These are phyloP conservation scores for Noccaea bulbosa DNA, from an alignment of 345 rosid species.

Conservation along the genomic window DNA sequence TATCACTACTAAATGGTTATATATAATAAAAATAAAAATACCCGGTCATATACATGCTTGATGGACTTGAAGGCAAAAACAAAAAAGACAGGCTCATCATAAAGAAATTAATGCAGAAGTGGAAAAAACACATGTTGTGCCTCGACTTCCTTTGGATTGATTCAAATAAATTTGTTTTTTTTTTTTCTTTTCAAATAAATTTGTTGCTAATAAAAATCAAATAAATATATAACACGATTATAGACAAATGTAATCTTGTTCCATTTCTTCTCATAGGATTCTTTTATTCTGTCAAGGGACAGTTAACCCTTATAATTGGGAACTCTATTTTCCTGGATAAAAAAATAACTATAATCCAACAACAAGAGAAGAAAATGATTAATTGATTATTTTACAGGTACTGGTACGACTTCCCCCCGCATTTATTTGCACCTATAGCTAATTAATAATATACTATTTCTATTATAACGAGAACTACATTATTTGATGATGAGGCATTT, in stretches of 20 bases:
- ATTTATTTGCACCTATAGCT: conserved; percentile 2
- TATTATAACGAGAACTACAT: not conserved
- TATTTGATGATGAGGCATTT: not conserved
- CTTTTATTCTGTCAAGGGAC: conserved; percentile 20
- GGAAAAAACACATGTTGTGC: conserved; percentile 33
- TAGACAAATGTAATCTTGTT: not conserved
- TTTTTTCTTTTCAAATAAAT: not conserved
- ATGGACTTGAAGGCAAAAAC: conserved; percentile 6
- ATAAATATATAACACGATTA: not conserved
- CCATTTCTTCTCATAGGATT: conserved; percentile 4
- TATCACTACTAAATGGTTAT: not conserved
- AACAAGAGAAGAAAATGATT: conserved; percentile 17
- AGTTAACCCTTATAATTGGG: conserved; percentile 18
- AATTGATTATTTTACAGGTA: conserved; percentile 8
- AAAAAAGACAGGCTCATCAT: conserved; percentile 32
- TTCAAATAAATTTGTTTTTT: not conserved
- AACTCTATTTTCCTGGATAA: conserved; percentile 18
- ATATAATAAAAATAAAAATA: not conserved
- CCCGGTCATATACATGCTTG: conserved; percentile 9
- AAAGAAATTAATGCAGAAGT: conserved; percentile 23
- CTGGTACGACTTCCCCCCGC: conserved; percentile 13
- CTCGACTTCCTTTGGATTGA: conserved; percentile 9
- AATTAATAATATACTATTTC: no score
- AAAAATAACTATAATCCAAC: conserved; percentile 21
- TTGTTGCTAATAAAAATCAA: conserved; percentile 5